Conservation (phyloP, 1,284 basidiomycete species). For the Papiliotrema laurentii region DNA sequence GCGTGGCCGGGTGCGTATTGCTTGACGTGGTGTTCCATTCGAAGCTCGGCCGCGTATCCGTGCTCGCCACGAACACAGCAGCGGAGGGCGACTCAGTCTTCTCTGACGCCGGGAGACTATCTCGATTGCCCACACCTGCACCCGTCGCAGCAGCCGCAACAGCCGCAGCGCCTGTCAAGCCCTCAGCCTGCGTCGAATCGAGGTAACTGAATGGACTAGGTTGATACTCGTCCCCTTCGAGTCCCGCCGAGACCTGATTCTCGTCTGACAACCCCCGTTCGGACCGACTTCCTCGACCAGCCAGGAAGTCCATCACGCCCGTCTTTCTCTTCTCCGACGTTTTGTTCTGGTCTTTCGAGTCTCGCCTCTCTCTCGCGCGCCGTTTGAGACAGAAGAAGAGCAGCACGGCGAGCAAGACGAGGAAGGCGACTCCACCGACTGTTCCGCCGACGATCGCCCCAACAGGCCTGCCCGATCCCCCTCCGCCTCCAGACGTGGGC, state of each 20-base stretch:
- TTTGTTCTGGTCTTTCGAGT: conserved; percentile 9
- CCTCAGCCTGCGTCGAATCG: conserved; percentile 15
- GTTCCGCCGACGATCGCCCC: conserved; percentile 41
- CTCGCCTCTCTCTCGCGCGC: conserved; percentile 10
- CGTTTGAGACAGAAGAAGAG: conserved; percentile 32
- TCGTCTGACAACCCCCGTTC: conserved; percentile 3
- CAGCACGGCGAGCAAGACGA: conserved; percentile 28
- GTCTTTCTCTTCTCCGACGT: conserved; percentile 9
- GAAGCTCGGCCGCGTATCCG: too few species aligned
- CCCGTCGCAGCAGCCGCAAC: conserved; percentile 1
- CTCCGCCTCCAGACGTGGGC: background rate
- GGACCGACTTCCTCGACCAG: background rate
- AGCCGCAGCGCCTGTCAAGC: conserved; percentile 1
- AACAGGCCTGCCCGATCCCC: conserved; percentile 5
- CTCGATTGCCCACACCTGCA: background rate
- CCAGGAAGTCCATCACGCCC: conserved; percentile 12
- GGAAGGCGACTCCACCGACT: conserved; percentile 38
- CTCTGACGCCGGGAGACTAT: background rate
- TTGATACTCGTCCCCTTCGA: conserved; percentile 22
- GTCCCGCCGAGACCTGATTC: conserved; percentile 7
- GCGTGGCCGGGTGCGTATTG: too few species aligned
- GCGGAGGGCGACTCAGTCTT: too few species aligned
- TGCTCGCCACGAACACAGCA: too few species aligned
- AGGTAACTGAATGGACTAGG: conserved; percentile 32
- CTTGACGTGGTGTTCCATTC: too few species aligned